Conservation (phyloP, 345 rosid genomes). For the Streptanthus diversifolius region DNA sequence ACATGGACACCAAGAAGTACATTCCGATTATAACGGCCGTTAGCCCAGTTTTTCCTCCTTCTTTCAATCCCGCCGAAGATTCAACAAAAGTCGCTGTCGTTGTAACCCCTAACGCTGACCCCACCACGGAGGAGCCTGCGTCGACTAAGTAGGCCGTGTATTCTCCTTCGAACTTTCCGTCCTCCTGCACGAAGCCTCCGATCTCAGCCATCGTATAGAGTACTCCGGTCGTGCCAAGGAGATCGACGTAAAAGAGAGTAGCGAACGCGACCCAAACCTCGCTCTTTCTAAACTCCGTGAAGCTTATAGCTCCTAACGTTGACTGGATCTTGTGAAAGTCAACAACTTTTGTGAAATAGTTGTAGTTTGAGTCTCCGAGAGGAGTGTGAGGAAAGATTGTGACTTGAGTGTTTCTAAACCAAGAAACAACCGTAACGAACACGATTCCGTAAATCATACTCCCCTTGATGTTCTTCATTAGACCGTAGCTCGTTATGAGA, state of each 20-base stretch:
- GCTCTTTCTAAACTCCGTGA: constrained; percentile 44
- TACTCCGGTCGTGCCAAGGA: constrained; percentile 68
- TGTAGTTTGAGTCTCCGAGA: constrained; percentile 55
- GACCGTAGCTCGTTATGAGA: constrained; percentile 58
- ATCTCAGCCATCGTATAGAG: constrained; percentile 81
- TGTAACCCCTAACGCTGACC: constrained; percentile 65
- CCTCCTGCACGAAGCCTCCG: constrained; percentile 58
- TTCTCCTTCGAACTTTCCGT: constrained; percentile 76
- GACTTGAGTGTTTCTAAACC: constrained; percentile 75
- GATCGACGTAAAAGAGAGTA: constrained; percentile 64
- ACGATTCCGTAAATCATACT: constrained; percentile 81
- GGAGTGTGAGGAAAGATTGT: constrained; percentile 60
- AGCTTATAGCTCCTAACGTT: constrained; percentile 69
- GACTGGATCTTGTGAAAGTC: constrained; percentile 71
- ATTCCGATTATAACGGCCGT: constrained; percentile 64
- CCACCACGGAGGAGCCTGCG: constrained; percentile 70
- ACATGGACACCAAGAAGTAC: constrained; percentile 57
- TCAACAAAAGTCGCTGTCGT: constrained; percentile 66
- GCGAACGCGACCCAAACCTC: constrained; percentile 74
- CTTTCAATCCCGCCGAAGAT: constrained; percentile 81
- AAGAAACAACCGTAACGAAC: constrained; percentile 65
- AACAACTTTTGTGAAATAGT: constrained; percentile 62
- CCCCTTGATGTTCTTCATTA: constrained; percentile 67
- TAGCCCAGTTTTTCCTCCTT: constrained; percentile 88
- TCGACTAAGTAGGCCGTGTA: constrained; percentile 75